Evolutionary conservation across 768 basidiomycete species (phyloP).

Genomic region (Galerina marginata): DNA sequence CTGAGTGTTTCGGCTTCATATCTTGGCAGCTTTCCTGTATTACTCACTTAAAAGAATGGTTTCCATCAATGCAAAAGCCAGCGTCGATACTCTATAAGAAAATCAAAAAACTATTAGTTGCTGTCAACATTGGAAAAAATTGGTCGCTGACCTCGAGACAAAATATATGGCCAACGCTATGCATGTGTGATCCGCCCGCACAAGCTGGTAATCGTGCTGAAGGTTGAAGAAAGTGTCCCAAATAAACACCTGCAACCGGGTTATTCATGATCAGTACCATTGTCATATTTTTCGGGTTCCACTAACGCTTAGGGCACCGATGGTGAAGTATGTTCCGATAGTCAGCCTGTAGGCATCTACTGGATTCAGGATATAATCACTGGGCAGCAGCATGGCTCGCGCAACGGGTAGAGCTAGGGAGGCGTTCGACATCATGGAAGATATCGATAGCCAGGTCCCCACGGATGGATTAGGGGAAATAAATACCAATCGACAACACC

Average conservation of each 20-base stretch:
- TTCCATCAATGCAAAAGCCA: conserved; percentile 1
- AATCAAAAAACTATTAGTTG: not conserved
- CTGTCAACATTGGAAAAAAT: not conserved
- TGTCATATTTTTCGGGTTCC: too few species aligned
- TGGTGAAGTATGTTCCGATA: conserved; percentile 3
- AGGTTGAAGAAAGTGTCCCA: conserved; percentile 11
- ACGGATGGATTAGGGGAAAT: too few species aligned
- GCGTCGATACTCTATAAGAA: conserved; percentile 1
- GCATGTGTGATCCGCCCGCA: not conserved
- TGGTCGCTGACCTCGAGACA: conserved; percentile 1
- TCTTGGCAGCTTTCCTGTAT: not conserved
- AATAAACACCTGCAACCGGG: conserved; percentile 1
- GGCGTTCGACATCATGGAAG: too few species aligned
- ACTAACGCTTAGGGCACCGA: conserved; percentile 1
- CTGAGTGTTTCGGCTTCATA: not conserved
- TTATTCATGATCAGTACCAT: too few species aligned
- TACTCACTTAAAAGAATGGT: conserved; percentile 3
- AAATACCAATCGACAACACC: too few species aligned
- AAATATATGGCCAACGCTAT: not conserved
- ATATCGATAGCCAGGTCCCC: too few species aligned
- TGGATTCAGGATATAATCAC: not conserved
- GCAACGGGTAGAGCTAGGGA: too few species aligned
- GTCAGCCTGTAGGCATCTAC: not conserved
- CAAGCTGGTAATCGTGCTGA: conserved; percentile 1
- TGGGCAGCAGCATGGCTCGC: too few species aligned